These are phyloP conservation scores for Podila verticillata DNA, from an alignment of 192 early-diverging fungal genomes.

Conservation along the genomic window DNA sequence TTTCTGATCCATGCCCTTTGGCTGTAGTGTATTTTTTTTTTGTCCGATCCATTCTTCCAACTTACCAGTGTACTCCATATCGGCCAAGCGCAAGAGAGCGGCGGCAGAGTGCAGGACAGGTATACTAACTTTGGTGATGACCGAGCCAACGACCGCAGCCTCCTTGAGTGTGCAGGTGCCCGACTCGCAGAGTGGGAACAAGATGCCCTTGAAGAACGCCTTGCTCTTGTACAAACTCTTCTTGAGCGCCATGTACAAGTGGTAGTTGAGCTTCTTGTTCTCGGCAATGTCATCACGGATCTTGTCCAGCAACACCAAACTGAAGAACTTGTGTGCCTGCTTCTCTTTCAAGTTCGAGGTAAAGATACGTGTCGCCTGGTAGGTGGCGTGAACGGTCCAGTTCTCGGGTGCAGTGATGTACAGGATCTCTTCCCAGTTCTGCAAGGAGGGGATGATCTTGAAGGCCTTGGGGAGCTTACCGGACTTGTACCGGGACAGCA, in stretches of 20 bases:
- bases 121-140: slow-evolving; percentile 92
- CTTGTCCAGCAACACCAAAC: slow-evolving; percentile 87
- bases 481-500: slow-evolving; percentile 92
- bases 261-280: slow-evolving; percentile 98
- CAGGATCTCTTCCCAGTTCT: slow-evolving; percentile 98
- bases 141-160: slow-evolving; percentile 94
- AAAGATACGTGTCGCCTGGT: slow-evolving; percentile 96
- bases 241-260: slow-evolving; percentile 95
- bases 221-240: slow-evolving; percentile 97
- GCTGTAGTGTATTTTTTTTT: too few species aligned
- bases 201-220: slow-evolving; percentile 97
- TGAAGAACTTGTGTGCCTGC: slow-evolving; percentile 93
- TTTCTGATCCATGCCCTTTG: too few species aligned
- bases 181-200: slow-evolving; percentile 94
- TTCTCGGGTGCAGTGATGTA: slow-evolving; percentile 89
- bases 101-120: slow-evolving; percentile 96
- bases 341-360: slow-evolving; percentile 96
- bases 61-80: slow-evolving; percentile 96
- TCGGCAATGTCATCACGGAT: slow-evolving; percentile 96
- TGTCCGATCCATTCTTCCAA: background rate
- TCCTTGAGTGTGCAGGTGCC: slow-evolving; percentile 94
- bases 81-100: slow-evolving; percentile 90
- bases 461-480: slow-evolving; percentile 97
- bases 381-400: slow-evolving; percentile 98
- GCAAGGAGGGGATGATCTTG: slow-evolving; percentile 96